These are phyloP conservation scores for Fraxinus anomala DNA, from an alignment of 257 asterid genomes.

Conservation along the genomic window DNA sequence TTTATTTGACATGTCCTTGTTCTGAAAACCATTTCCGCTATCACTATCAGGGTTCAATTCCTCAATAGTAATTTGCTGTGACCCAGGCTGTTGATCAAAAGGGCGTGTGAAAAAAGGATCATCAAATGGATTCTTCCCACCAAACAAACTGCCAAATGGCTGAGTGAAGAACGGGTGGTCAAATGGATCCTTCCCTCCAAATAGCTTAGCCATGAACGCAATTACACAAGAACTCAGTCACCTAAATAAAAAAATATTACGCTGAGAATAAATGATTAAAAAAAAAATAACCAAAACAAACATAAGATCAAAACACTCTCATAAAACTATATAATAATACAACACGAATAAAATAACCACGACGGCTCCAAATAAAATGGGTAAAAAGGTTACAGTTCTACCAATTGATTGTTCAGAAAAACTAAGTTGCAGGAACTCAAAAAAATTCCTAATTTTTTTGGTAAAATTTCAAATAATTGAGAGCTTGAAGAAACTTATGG, in stretches of 20 bases:
- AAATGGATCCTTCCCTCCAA: slow-evolving; percentile 79
- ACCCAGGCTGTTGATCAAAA: slow-evolving; percentile 34
- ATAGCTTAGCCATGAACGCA: slow-evolving; percentile 48
- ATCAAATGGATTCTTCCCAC: slow-evolving; percentile 46
- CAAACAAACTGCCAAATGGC: slow-evolving; percentile 54
- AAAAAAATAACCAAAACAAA: not conserved
- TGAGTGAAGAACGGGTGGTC: slow-evolving; percentile 74
- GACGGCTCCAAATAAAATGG: not conserved
- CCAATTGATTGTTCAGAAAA: not conserved
- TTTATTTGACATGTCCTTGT: slow-evolving; percentile 40
- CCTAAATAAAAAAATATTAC: not conserved
- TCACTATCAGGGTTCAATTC: slow-evolving; percentile 58
- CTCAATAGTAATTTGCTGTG: slow-evolving; percentile 60
- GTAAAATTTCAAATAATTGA: not conserved
- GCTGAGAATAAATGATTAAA: not conserved
- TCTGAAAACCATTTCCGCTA: slow-evolving; percentile 33
- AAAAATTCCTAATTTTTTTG: not conserved
- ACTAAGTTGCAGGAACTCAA: not conserved
- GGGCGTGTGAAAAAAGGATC: slow-evolving; percentile 44
- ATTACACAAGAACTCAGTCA: slow-evolving; percentile 10
- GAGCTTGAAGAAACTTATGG: not conserved
- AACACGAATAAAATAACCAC: not conserved
- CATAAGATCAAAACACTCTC: not conserved
- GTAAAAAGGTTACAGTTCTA: not conserved
- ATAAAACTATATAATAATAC: not conserved